Evolutionary conservation across 2,329 filamentous ascomycete genomes (phyloP).

Genomic region (Pestalotiopsis sp.): DNA sequence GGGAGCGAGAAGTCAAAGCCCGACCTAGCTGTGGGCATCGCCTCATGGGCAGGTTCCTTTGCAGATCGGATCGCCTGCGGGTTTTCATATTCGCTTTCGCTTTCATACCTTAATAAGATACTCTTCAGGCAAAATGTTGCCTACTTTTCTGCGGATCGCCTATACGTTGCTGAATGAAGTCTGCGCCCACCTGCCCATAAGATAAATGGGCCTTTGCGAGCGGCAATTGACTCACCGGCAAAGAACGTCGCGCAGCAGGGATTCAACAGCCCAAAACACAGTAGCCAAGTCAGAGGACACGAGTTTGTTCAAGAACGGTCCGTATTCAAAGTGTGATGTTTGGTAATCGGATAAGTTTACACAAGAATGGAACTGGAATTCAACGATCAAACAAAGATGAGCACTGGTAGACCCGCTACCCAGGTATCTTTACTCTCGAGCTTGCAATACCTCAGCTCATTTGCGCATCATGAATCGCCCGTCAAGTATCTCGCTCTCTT

Average conservation of each 20-base stretch:
- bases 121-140: too few relatives aligned
- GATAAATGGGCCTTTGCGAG: neutral
- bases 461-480: neutral
- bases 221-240: neutral
- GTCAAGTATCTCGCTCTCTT: neutral
- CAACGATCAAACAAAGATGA: neutral
- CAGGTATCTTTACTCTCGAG: neutral
- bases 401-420: neutral
- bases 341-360: neutral
- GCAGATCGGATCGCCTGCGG: too few relatives aligned
- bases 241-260: neutral
- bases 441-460: neutral
- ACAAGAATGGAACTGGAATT: neutral
- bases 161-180: too few relatives aligned
- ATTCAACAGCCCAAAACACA: neutral
- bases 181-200: neutral
- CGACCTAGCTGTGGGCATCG: too few relatives aligned
- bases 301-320: neutral
- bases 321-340: neutral
- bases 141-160: too few relatives aligned
- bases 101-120: too few relatives aligned
- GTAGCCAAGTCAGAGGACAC: neutral
- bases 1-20: too few relatives aligned
- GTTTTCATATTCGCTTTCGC: too few relatives aligned
- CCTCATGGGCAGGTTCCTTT: too few relatives aligned